phyloP scores from a whole-genome alignment of 2,329 filamentous ascomycete species.

The Exophiala viscosa region DNA sequence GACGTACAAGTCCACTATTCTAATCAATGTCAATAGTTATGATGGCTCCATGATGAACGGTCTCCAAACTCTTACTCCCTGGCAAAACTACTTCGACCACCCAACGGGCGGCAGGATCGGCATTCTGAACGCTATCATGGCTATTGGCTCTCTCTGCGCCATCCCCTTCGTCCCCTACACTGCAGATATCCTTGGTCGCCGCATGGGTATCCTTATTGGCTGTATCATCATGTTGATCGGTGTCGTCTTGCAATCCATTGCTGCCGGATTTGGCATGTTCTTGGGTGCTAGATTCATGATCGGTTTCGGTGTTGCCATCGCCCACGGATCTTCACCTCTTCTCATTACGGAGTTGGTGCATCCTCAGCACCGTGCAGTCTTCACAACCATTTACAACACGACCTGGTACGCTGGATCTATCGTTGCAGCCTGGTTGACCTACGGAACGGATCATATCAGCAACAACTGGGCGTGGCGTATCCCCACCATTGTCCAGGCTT shows the following conservation, averaged over 20 bases:
- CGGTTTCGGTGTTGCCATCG: slow-evolving; percentile 58
- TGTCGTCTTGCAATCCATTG: slow-evolving; percentile 32
- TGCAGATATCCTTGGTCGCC: slow-evolving; percentile 47
- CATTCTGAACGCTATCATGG: slow-evolving; percentile 25
- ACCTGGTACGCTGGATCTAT: slow-evolving; percentile 53
- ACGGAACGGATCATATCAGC: slow-evolving; percentile 42
- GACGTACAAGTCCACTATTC: neutral
- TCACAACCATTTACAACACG: slow-evolving; percentile 53
- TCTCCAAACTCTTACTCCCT: slow-evolving; percentile 20
- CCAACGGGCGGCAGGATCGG: slow-evolving; percentile 22
- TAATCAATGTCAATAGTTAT: slow-evolving; percentile 8
- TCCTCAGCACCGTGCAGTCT: slow-evolving; percentile 48
- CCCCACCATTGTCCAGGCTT: slow-evolving; percentile 63
- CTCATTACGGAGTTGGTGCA: slow-evolving; percentile 47
- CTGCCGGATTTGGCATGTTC: slow-evolving; percentile 44
- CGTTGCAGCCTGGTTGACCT: slow-evolving; percentile 50
- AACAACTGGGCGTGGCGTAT: slow-evolving; percentile 58
- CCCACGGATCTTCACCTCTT: slow-evolving; percentile 35
- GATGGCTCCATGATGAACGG: slow-evolving; percentile 29
- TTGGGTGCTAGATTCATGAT: slow-evolving; percentile 60
- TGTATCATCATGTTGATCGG: slow-evolving; percentile 28
- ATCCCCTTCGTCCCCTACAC: slow-evolving; percentile 48
- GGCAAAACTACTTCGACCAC: slow-evolving; percentile 26
- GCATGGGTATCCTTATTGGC: slow-evolving; percentile 45
- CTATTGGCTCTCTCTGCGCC: slow-evolving; percentile 46